A percentile compares a stretch with the other conserved stretches of the same genome.
These are phyloP conservation scores for Hordeum pubiflorum DNA, from an alignment of 202 grass and related monocot genomes.

Conservation along the genomic window DNA sequence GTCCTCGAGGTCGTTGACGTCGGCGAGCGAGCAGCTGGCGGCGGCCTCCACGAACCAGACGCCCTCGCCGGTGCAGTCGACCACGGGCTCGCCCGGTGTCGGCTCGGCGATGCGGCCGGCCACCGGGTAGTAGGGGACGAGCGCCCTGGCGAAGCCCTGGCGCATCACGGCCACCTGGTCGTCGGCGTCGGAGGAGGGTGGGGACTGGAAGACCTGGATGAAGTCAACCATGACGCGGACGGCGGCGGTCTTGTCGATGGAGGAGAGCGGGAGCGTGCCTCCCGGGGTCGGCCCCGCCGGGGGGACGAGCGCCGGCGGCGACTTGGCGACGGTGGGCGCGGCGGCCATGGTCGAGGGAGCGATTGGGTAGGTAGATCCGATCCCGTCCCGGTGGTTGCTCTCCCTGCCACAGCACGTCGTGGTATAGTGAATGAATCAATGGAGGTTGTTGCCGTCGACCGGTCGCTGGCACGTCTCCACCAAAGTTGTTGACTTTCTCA, in stretches of 20 bases:
- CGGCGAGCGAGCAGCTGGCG: background rate
- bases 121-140: slow-evolving; percentile 7
- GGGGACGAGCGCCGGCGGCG: background rate
- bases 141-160: background rate
- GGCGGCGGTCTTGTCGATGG: slow-evolving; percentile 14
- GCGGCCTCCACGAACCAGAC: slow-evolving; percentile 7
- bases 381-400: background rate
- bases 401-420: too few relatives aligned
- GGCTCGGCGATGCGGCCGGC: background rate
- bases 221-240: slow-evolving; percentile 14
- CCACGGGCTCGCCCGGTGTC: background rate
- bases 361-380: background rate
- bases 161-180: background rate
- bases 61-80: background rate
- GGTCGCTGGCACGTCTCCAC: too few relatives aligned
- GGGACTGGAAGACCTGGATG: slow-evolving; percentile 1
- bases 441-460: too few relatives aligned
- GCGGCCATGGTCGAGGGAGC: background rate
- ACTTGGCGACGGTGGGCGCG: slow-evolving; percentile 5
- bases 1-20: background rate
- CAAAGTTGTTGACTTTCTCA: too few relatives aligned
- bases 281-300: background rate
- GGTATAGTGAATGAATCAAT: too few relatives aligned
- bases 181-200: background rate
- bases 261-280: slow-evolving; percentile 9